These are phyloP conservation scores for Chlorella sp. DNA, from an alignment of 139 green algal genomes.

Conservation along the genomic window DNA sequence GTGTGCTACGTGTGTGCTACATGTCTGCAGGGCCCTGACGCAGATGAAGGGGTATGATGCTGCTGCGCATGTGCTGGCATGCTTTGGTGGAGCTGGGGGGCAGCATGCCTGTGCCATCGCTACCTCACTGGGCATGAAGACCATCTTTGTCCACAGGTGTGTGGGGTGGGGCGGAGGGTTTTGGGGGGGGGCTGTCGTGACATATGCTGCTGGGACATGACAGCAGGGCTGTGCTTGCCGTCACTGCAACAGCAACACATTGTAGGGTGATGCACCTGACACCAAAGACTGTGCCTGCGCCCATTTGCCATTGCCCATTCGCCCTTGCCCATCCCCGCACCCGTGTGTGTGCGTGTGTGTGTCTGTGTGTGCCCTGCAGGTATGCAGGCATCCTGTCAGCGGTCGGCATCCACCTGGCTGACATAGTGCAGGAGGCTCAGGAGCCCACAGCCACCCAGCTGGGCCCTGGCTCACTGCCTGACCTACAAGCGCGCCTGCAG, in stretches of 20 bases:
- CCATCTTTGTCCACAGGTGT: constrained; percentile 87
- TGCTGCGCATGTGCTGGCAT: constrained; percentile 80
- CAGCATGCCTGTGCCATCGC: constrained; percentile 96
- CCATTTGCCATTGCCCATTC: too few relatives aligned
- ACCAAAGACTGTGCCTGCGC: too few relatives aligned
- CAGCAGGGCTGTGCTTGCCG: too few relatives aligned
- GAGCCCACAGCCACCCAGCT: constrained; percentile 59
- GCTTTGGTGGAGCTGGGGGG: constrained; percentile 91
- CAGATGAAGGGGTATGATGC: constrained; percentile 87
- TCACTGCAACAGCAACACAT: too few relatives aligned
- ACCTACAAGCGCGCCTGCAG: constrained; percentile 50
- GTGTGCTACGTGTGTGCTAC: too few relatives aligned
- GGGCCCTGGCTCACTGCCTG: background rate
- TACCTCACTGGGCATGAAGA: constrained; percentile 79
- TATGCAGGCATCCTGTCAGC: constrained; percentile 87
- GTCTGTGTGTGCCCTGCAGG: too few relatives aligned
- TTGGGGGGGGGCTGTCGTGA: too few relatives aligned
- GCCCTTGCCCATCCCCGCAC: too few relatives aligned
- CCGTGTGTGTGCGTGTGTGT: too few relatives aligned
- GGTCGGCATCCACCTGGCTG: constrained; percentile 92
- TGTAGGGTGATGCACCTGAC: too few relatives aligned
- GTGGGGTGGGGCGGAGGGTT: background rate
- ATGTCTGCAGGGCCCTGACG: too few relatives aligned
- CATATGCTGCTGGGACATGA: too few relatives aligned
- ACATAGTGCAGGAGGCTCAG: constrained; percentile 89